These are phyloP conservation scores for Talaromyces trachyspermus DNA, from an alignment of 495 filamentous ascomycete species.

Conservation along the genomic window DNA sequence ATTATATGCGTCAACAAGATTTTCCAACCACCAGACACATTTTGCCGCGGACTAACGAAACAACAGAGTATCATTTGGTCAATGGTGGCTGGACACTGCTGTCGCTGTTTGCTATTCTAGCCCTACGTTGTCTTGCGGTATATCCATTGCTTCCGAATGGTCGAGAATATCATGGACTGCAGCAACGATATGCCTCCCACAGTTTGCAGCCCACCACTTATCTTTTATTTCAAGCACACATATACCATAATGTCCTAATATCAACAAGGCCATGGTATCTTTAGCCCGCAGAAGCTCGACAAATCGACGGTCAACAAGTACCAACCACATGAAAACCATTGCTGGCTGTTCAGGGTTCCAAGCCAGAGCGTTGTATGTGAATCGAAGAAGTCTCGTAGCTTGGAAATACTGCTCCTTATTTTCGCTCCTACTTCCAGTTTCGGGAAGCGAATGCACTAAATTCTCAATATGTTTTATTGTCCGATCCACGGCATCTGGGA, in stretches of 20 bases:
- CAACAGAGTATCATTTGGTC: no score
- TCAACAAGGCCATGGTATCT: not conserved
- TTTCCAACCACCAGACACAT: no score
- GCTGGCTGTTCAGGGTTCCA: conserved; percentile 2
- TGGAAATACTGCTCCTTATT: not conserved
- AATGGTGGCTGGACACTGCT: no score
- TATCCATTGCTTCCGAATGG: not conserved
- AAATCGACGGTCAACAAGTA: not conserved
- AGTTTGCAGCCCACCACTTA: conserved; percentile 4
- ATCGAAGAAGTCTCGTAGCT: not conserved
- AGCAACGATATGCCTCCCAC: not conserved
- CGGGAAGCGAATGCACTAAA: not conserved
- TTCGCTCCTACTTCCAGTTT: not conserved
- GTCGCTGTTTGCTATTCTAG: no score
- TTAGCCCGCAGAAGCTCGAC: not conserved
- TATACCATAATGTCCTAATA: conserved; percentile 4
- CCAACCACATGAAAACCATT: conserved; percentile 4
- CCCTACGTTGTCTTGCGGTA: no score
- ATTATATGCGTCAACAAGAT: no score
- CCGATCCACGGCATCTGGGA: not conserved
- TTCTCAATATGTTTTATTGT: not conserved
- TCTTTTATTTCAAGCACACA: conserved; percentile 1
- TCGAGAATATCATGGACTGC: not conserved
- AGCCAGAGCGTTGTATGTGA: not conserved
- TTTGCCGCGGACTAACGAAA: no score